Conservation (phyloP, 2,329 filamentous ascomycete species). For the Nigrospora osmanthi region DNA sequence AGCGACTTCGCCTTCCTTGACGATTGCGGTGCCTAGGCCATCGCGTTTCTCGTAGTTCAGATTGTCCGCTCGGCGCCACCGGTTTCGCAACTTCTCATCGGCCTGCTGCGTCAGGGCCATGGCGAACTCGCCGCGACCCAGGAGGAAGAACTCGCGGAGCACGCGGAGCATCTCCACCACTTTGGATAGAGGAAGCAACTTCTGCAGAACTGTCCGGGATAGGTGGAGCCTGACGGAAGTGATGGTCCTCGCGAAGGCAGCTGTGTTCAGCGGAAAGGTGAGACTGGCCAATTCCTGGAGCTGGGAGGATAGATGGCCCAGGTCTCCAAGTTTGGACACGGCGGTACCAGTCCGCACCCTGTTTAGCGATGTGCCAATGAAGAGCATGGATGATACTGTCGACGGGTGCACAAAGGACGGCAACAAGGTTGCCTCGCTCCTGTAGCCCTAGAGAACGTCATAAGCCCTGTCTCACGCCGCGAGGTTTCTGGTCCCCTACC, state of each 20-base stretch:
- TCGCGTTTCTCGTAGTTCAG: conserved; percentile 50
- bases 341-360: conserved; percentile 60
- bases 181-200: conserved; percentile 67
- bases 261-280: conserved; percentile 64
- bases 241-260: conserved; percentile 64
- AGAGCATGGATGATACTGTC: conserved; percentile 77
- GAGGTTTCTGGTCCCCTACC: conserved; percentile 15
- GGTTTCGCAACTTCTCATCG: conserved; percentile 67
- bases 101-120: conserved; percentile 80
- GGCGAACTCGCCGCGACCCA: conserved; percentile 86
- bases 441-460: conserved; percentile 41
- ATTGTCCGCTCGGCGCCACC: conserved; percentile 59
- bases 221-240: conserved; percentile 71
- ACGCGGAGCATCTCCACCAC: conserved; percentile 72
- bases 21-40: conserved; percentile 52
- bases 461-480: background rate
- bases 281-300: conserved; percentile 61
- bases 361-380: conserved; percentile 83
- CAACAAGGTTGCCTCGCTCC: conserved; percentile 50
- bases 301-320: conserved; percentile 59
- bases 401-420: conserved; percentile 71
- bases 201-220: conserved; percentile 76
- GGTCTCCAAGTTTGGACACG: conserved; percentile 36
- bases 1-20: conserved; percentile 83
- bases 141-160: conserved; percentile 77